A percentile compares a stretch with the other conserved stretches of the same genome.
These are phyloP conservation scores for Phoenix dactylifera DNA, from an alignment of 176 grass and related monocot species.

Conservation along the genomic window DNA sequence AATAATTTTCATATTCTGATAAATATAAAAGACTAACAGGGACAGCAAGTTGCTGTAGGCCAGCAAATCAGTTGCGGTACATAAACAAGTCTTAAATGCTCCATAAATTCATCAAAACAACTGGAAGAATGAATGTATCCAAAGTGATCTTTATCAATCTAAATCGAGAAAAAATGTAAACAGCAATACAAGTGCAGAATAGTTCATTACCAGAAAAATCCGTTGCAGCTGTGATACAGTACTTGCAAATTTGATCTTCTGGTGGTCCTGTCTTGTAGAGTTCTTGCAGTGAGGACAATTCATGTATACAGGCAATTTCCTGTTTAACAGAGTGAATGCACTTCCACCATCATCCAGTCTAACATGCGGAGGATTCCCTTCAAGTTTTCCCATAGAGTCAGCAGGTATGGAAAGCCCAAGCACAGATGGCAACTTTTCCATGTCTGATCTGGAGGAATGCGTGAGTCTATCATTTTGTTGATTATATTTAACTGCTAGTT, in stretches of 20 bases:
- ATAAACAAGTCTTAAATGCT: no score
- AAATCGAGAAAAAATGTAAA: no score
- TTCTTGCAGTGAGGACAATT: conserved; percentile 77
- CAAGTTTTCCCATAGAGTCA: conserved; percentile 33
- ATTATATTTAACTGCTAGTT: conserved; percentile 36
- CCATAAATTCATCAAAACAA: no score
- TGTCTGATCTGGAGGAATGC: conserved; percentile 18
- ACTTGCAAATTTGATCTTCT: conserved; percentile 60
- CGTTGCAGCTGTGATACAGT: conserved; percentile 75
- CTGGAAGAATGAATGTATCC: no score
- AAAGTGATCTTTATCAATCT: no score
- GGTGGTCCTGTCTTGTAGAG: conserved; percentile 36
- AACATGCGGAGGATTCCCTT: conserved; percentile 30
- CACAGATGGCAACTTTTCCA: conserved; percentile 11
- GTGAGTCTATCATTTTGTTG: conserved; percentile 17
- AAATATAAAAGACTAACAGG: no score
- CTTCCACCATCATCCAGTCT: conserved; percentile 54
- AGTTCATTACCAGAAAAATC: conserved; percentile 75
- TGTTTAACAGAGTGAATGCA: conserved; percentile 82
- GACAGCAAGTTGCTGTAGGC: no score
- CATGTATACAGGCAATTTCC: conserved; percentile 93
- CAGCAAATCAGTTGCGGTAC: no score
- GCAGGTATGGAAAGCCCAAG: conserved; percentile 20
- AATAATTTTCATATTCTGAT: no score
- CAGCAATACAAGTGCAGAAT: conserved; percentile 8